Evolutionary conservation across 2,329 filamentous ascomycete genomes (phyloP).

Genomic region (Fusarium aywerte): DNA sequence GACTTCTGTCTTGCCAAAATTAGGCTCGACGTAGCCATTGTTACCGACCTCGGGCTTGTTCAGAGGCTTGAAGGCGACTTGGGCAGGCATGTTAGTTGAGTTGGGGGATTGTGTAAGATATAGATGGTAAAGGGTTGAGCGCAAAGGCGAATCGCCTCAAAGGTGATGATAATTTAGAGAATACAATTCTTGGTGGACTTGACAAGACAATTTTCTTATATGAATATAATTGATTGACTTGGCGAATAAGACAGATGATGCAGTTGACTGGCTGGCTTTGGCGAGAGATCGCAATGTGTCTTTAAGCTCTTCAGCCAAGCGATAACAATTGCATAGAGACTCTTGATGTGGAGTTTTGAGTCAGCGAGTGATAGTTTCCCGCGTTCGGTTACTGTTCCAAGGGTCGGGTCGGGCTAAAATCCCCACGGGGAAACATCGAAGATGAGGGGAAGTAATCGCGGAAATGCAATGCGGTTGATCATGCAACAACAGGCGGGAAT

Average conservation of each 20-base stretch:
- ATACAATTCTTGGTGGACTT: not conserved
- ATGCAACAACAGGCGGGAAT: not conserved
- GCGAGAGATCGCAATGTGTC: conserved; percentile 3
- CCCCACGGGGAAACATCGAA: conserved; percentile 19
- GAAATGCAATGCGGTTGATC: conserved; percentile 19
- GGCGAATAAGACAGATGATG: not conserved
- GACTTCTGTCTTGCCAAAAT: conserved; percentile 35
- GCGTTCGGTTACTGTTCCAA: not conserved
- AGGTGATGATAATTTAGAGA: no score
- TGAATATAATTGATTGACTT: not conserved
- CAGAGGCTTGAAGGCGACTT: conserved; percentile 41
- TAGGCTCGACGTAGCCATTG: conserved; percentile 36
- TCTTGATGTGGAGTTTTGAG: not conserved
- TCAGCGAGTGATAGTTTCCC: not conserved
- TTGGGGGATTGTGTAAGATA: not conserved
- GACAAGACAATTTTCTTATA: fast-evolving
- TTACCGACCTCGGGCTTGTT: conserved; percentile 35
- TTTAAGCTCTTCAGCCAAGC: conserved; percentile 5
- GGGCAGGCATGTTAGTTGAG: conserved; percentile 29
- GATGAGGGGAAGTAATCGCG: conserved; percentile 21
- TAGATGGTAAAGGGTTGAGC: no score
- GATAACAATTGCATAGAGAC: not conserved
- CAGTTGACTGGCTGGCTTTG: not conserved
- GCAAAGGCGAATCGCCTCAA: not conserved
- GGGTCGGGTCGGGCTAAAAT: conserved; percentile 13